These are phyloP conservation scores for Lipomyces yamadae DNA, from an alignment of 805 yeast genomes.

Conservation along the genomic window DNA sequence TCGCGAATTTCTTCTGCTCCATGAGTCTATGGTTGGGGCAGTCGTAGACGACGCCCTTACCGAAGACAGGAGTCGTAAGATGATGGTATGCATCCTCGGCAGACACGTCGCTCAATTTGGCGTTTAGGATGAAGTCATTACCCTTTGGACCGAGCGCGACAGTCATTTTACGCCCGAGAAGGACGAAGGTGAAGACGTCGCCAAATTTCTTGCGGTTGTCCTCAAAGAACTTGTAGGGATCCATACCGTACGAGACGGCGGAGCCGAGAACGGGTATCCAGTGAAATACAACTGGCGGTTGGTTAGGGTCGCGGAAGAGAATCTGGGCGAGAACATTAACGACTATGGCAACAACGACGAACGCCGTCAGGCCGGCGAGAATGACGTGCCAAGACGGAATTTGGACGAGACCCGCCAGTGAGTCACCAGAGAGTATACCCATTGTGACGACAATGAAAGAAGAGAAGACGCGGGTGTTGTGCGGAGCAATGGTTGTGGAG, in stretches of 20 bases:
- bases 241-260: conserved; percentile 86
- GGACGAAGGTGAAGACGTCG: conserved; percentile 86
- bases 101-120: conserved; percentile 83
- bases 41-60: conserved; percentile 96
- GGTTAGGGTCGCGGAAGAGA: conserved; percentile 54
- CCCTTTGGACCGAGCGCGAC: conserved; percentile 97
- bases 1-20: conserved; percentile 98
- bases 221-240: conserved; percentile 88
- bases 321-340: conserved; percentile 46
- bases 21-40: conserved; percentile 91
- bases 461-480: not conserved
- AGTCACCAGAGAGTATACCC: not conserved
- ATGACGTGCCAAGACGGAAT: conserved; percentile 7
- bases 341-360: conserved; percentile 37
- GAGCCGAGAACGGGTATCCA: conserved; percentile 97
- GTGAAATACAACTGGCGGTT: conserved; percentile 89
- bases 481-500: not conserved
- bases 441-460: not conserved
- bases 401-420: not conserved
- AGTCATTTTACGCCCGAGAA: conserved; percentile 91
- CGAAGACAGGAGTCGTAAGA: conserved; percentile 98
- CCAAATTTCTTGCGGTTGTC: conserved; percentile 82
- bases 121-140: conserved; percentile 92
- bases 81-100: conserved; percentile 97
- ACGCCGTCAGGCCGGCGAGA: conserved; percentile 11